phyloP scores from a whole-genome alignment of 148 eudicot genomes.

The Camellia sinensis region DNA sequence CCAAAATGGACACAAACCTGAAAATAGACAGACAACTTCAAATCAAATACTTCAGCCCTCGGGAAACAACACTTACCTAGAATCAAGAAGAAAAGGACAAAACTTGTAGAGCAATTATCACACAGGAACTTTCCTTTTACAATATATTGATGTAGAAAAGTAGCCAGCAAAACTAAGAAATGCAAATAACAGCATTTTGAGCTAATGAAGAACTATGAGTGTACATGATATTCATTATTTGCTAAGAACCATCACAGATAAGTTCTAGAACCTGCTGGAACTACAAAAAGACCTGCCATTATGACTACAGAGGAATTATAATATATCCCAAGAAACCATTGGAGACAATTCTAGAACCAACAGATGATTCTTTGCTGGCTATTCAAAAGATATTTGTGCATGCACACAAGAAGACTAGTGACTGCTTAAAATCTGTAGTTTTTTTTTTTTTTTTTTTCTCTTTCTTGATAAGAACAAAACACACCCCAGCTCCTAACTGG shows the following conservation, averaged over 20 bases:
- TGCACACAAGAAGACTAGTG: neutral
- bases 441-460: neutral
- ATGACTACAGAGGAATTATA: neutral
- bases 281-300: neutral
- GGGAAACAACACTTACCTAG: neutral
- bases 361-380: neutral
- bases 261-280: neutral
- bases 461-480: neutral
- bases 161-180: neutral
- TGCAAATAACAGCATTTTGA: neutral
- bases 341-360: neutral
- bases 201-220: neutral
- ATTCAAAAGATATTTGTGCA: neutral
- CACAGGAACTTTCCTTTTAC: neutral
- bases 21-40: neutral
- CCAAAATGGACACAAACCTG: constrained; percentile 90
- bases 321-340: neutral
- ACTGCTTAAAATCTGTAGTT: neutral
- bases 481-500: neutral
- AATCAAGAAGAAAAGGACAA: neutral
- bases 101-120: neutral
- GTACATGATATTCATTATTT: neutral
- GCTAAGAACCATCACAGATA: neutral
- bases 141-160: constrained; percentile 4
- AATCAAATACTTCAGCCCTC: neutral